Percentiles rank a stretch among this genome's conserved stretches.
Conservation (phyloP, 2,329 filamentous ascomycete species). For the Torrubiellomyces zombiae region DNA sequence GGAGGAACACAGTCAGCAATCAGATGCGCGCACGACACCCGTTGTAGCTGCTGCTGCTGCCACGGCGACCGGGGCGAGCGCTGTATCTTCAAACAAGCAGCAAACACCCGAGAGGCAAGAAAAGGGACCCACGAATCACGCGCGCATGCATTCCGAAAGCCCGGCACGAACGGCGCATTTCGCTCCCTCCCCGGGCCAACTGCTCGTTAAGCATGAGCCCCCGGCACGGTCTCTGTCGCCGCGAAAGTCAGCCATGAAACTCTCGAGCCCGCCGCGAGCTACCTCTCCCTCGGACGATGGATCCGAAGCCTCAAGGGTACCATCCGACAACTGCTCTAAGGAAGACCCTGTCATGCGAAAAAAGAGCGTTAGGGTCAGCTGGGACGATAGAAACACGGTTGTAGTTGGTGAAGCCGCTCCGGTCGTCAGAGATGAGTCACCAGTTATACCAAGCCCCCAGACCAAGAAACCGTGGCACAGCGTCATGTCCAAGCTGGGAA, state of each 20-base stretch:
- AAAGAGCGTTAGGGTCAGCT: constrained; percentile 61
- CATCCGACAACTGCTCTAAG: too few species aligned
- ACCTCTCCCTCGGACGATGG: constrained; percentile 32
- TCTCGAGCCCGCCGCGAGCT: constrained; percentile 34
- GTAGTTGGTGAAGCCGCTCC: constrained; percentile 32
- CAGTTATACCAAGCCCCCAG: constrained; percentile 19
- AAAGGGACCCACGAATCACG: constrained; percentile 4
- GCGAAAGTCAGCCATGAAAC: constrained; percentile 61
- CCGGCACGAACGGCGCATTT: constrained; percentile 56
- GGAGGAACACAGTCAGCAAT: constrained; percentile 6
- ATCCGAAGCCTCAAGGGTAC: constrained; percentile 27
- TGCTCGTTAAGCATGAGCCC: constrained; percentile 48
- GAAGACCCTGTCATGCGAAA: constrained; percentile 32
- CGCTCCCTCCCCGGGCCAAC: constrained; percentile 34
- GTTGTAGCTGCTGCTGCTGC: constrained; percentile 16
- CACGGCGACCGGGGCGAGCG: background rate
- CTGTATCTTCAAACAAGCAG: background rate
- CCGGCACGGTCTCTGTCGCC: constrained; percentile 57
- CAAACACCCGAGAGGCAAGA: background rate
- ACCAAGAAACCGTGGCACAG: constrained; percentile 33
- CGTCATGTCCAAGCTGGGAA: constrained; percentile 28
- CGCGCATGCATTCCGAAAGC: constrained; percentile 35
- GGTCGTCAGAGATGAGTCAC: constrained; percentile 20
- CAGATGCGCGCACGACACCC: constrained; percentile 2
- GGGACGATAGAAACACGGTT: constrained; percentile 48